A percentile compares a stretch with the other conserved stretches of the same genome.
phyloP scores from a whole-genome alignment of 106 monocot species.

The Phalaenopsis equestris region DNA sequence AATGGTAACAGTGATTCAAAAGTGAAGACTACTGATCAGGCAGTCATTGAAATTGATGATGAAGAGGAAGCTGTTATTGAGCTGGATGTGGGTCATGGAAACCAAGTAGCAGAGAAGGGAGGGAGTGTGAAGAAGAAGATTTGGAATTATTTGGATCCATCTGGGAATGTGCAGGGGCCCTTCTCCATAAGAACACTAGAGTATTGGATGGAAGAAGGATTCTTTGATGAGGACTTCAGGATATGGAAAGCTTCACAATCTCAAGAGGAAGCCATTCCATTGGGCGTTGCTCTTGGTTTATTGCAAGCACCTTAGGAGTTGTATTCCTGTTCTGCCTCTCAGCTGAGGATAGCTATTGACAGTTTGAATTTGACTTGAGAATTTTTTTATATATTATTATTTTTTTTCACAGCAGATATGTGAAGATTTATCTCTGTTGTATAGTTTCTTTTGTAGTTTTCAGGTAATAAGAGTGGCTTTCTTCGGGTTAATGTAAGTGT shows the following conservation, averaged over 20 bases:
- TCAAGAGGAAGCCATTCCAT: conserved; percentile 25
- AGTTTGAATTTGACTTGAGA: too few species aligned
- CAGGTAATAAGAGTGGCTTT: too few species aligned
- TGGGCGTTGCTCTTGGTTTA: conserved; percentile 20
- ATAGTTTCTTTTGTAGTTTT: too few species aligned
- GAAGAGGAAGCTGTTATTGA: conserved; percentile 6
- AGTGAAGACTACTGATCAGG: not conserved
- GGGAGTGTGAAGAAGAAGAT: not conserved
- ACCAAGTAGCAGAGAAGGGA: not conserved
- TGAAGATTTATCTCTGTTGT: too few species aligned
- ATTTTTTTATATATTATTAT: too few species aligned
- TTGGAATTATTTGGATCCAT: conserved; percentile 62
- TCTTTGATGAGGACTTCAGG: conserved; percentile 44
- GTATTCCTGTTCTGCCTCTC: too few species aligned
- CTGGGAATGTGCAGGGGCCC: conserved; percentile 43
- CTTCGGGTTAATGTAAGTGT: too few species aligned
- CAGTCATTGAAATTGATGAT: not conserved
- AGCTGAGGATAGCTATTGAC: too few species aligned
- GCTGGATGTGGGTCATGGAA: conserved; percentile 13
- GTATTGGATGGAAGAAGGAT: conserved; percentile 35
- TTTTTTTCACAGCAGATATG: too few species aligned
- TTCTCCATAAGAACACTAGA: conserved; percentile 29
- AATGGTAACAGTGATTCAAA: not conserved
- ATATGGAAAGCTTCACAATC: conserved; percentile 46
- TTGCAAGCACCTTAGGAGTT: not conserved